Percentiles rank a stretch among this genome's conserved stretches.
Conservation (phyloP, 305 asterid genomes). For the Fraxinus platypoda region DNA sequence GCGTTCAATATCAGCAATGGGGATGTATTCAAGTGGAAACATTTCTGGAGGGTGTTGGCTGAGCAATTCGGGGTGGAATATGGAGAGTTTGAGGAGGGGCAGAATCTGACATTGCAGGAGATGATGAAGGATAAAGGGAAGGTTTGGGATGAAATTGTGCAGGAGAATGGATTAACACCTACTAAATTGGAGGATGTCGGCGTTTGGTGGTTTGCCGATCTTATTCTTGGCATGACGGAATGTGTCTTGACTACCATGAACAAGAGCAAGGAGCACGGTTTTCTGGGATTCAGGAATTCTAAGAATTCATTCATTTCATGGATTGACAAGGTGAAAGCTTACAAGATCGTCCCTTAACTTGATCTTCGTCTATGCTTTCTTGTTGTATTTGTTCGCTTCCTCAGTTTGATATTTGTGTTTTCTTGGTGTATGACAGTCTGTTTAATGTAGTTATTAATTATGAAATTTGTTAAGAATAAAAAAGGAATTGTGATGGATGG, state of each 20-base stretch:
- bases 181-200: conserved; percentile 51
- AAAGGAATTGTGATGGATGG: not conserved
- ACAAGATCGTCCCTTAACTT: conserved; percentile 51
- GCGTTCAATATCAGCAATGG: conserved; percentile 60
- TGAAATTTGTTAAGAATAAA: not conserved
- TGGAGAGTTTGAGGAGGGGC: conserved; percentile 49
- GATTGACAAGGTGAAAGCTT: conserved; percentile 58
- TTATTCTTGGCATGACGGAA: not conserved
- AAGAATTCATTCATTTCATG: conserved; percentile 50
- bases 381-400: not conserved
- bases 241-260: conserved; percentile 43
- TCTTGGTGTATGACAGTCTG: not conserved
- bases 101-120: conserved; percentile 30
- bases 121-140: conserved; percentile 54
- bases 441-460: not conserved
- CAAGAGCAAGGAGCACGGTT: conserved; percentile 68
- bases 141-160: conserved; percentile 58
- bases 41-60: conserved; percentile 56
- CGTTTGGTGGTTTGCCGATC: conserved; percentile 49
- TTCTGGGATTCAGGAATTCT: conserved; percentile 61
- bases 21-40: conserved; percentile 63
- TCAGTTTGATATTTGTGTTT: not conserved
- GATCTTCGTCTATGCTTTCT: not conserved
- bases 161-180: conserved; percentile 42
- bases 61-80: conserved; percentile 58